Evolutionary conservation across 257 asterid genomes (phyloP).

Genomic region (Nicotiana otophora): DNA sequence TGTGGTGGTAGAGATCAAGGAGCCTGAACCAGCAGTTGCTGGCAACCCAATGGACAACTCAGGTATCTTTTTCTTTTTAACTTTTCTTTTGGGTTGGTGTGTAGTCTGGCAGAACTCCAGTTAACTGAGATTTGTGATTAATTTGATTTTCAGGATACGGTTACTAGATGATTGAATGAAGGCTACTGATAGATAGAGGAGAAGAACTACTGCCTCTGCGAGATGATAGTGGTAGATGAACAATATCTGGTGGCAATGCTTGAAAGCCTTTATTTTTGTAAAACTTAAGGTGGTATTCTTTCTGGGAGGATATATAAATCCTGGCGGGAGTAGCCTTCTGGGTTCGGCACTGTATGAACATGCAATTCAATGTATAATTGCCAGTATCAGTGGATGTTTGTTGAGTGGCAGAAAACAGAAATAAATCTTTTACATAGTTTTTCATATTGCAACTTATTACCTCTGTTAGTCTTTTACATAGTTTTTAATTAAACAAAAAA

Average conservation of each 20-base stretch:
- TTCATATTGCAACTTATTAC: background rate
- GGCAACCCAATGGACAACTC: slow-evolving; percentile 97
- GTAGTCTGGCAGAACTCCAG: no score
- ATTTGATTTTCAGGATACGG: slow-evolving; percentile 57
- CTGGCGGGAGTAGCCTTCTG: slow-evolving; percentile 28
- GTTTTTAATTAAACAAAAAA: no score
- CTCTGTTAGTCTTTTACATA: background rate
- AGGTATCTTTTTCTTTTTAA: slow-evolving; percentile 29
- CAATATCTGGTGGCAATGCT: background rate
- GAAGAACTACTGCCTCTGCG: background rate
- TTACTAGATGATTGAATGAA: slow-evolving; percentile 34
- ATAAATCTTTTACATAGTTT: background rate
- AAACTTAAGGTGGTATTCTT: slow-evolving; percentile 21
- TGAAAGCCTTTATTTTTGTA: slow-evolving; percentile 27
- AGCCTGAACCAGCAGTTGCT: slow-evolving; percentile 59
- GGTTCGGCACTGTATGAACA: slow-evolving; percentile 21
- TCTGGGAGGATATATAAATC: slow-evolving; percentile 12
- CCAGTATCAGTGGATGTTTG: background rate
- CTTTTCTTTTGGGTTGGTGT: no score
- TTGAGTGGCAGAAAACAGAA: background rate
- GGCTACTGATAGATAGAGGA: slow-evolving; percentile 2
- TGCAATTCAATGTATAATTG: slow-evolving; percentile 4
- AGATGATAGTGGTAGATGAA: background rate
- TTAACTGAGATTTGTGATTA: background rate
- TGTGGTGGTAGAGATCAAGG: slow-evolving; percentile 96